Conservation (phyloP, 495 filamentous ascomycete genomes). For the Aspergillus baeticus region DNA sequence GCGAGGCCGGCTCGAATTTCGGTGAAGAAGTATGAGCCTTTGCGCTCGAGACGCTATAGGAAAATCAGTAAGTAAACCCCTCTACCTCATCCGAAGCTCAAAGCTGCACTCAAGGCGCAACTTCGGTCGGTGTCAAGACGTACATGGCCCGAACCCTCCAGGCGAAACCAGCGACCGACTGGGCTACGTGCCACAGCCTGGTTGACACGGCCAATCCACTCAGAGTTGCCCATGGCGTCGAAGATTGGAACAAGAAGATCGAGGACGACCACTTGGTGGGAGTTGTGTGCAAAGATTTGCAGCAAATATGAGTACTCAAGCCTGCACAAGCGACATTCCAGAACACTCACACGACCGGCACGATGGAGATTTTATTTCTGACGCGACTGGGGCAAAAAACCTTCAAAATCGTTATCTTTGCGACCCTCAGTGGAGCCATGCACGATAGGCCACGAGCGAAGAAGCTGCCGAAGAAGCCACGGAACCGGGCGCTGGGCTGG, state of each 20-base stretch:
- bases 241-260: not conserved
- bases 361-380: conserved; percentile 8
- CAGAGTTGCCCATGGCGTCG: conserved; percentile 34
- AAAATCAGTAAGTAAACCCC: not conserved
- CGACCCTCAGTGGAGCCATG: not conserved
- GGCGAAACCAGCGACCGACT: conserved; percentile 69
- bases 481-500: not conserved
- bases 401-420: conserved; percentile 10
- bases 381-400: conserved; percentile 6
- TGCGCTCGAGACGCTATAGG: conserved; percentile 58
- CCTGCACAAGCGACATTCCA: conserved; percentile 1
- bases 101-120: not conserved
- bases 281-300: not conserved
- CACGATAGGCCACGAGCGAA: conserved; percentile 1
- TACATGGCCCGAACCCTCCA: conserved; percentile 75
- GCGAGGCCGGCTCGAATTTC: conserved; percentile 76
- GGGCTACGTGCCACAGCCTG: conserved; percentile 52
- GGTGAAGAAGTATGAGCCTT: conserved; percentile 74
- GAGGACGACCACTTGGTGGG: not conserved
- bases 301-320: not conserved
- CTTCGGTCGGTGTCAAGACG: conserved; percentile 21
- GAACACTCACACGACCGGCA: conserved; percentile 3
- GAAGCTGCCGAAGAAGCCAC: conserved; percentile 1
- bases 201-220: conserved; percentile 54
- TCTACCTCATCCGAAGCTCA: not conserved